Evolutionary conservation across 768 basidiomycete species (phyloP).

Genomic region (Naganishia onofrii): DNA sequence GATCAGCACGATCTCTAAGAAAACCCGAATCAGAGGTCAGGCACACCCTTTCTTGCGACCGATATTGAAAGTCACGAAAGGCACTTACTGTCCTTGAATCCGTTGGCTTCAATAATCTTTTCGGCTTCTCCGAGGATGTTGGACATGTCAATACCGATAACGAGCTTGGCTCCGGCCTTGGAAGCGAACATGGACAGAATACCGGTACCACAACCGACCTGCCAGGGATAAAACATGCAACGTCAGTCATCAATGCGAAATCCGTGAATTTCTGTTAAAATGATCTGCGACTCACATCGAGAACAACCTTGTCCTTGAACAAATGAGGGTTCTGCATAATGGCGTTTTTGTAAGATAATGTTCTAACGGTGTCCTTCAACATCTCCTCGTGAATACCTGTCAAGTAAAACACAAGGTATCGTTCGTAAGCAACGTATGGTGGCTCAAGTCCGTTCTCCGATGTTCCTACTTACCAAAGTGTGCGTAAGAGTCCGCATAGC

Average conservation of each 20-base stretch:
- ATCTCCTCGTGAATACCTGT: slow-evolving; percentile 98
- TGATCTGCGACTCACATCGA: slow-evolving; percentile 67
- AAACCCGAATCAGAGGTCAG: not conserved
- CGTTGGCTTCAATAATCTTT: slow-evolving; percentile 94
- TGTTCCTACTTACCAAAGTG: slow-evolving; percentile 69
- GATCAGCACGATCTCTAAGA: slow-evolving; percentile 81
- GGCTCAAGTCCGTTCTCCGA: too few relatives aligned
- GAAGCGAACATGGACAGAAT: slow-evolving; percentile 98
- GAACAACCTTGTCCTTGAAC: slow-evolving; percentile 92
- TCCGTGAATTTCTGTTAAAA: too few relatives aligned
- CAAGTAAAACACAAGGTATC: not conserved
- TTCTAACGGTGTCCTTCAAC: slow-evolving; percentile 94
- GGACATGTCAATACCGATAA: slow-evolving; percentile 99
- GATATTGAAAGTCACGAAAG: not conserved
- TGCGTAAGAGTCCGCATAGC: slow-evolving; percentile 86
- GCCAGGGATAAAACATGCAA: slow-evolving; percentile 21
- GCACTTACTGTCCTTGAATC: slow-evolving; percentile 84
- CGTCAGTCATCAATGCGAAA: not conserved
- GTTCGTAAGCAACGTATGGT: not conserved
- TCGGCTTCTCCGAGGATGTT: slow-evolving; percentile 99
- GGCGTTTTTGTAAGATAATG: slow-evolving; percentile 87
- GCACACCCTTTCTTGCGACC: not conserved
- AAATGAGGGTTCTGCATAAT: slow-evolving; percentile 92
- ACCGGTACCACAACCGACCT: slow-evolving; percentile 94
- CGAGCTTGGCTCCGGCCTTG: slow-evolving; percentile 88